Evolutionary conservation across 257 asterid genomes (phyloP).

Genomic region (Scutellaria barbata): DNA sequence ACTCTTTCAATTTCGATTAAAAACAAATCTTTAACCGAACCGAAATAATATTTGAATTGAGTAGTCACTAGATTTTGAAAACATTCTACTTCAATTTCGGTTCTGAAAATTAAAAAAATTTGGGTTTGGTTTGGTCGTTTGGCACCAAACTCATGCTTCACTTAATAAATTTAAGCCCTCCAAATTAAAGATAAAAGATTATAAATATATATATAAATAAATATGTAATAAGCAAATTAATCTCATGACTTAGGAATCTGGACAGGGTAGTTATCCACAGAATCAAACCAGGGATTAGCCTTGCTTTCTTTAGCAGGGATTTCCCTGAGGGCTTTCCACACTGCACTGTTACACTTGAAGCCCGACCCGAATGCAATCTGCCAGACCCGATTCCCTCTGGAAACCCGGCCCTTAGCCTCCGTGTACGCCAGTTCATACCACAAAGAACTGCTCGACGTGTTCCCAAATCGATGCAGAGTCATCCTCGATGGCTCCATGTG

Average conservation of each 20-base stretch:
- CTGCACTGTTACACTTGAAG: conserved; percentile 65
- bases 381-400: conserved; percentile 53
- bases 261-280: conserved; percentile 51
- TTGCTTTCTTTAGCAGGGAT: conserved; percentile 37
- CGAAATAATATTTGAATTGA: no score
- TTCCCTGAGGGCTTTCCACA: conserved; percentile 55
- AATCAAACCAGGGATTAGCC: conserved; percentile 56
- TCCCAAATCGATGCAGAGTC: conserved; percentile 64
- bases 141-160: no score
- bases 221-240: not conserved
- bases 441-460: conserved; percentile 63
- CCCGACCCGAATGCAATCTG: conserved; percentile 73
- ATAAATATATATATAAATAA: not conserved
- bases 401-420: conserved; percentile 53
- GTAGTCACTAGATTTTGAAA: no score
- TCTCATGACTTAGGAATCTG: not conserved
- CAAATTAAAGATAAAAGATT: no score
- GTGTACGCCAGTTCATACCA: conserved; percentile 63
- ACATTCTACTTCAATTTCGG: no score
- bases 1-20: no score
- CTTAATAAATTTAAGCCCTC: no score
- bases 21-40: no score
- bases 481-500: conserved; percentile 74
- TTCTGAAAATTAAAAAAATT: no score
- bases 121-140: no score